Evolutionary conservation across 1,139 yeast species (phyloP).

Genomic region (Saccharomyces uvarum): DNA sequence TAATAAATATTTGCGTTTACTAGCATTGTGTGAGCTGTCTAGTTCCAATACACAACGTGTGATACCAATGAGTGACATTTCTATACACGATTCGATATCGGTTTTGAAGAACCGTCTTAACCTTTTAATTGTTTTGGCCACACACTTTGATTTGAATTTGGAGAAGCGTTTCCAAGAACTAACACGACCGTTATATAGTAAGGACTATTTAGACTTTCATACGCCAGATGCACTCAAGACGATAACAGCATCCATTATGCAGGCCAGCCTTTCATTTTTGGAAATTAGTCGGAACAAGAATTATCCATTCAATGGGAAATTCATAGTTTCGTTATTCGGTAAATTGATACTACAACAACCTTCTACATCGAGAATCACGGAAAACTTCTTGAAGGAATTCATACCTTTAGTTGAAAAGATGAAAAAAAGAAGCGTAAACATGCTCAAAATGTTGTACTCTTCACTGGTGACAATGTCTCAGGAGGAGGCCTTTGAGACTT

Average conservation of each 20-base stretch:
- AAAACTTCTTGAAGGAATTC: constrained; percentile 6
- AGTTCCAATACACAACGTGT: constrained; percentile 21
- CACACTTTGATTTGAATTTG: constrained; percentile 16
- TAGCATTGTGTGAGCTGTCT: constrained; percentile 12
- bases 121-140: constrained; percentile 21
- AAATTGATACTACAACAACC: constrained; percentile 5
- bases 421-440: background rate
- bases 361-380: constrained; percentile 3
- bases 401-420: background rate
- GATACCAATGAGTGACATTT: constrained; percentile 27
- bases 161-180: constrained; percentile 23
- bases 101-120: constrained; percentile 26
- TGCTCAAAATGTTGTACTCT: constrained; percentile 7
- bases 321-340: constrained; percentile 6
- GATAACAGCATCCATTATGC: constrained; percentile 1
- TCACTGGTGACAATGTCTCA: constrained; percentile 8
- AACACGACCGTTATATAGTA: constrained; percentile 12
- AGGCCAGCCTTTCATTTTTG: constrained; percentile 9
- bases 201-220: constrained; percentile 4
- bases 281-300: constrained; percentile 11
- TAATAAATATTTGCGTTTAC: constrained; percentile 19
- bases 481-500: constrained; percentile 3
- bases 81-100: constrained; percentile 12
- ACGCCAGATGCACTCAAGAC: constrained; percentile 3
- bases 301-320: constrained; percentile 10